Evolutionary conservation across 805 yeast genomes (phyloP).

Genomic region (Kodamaea sagamina): DNA sequence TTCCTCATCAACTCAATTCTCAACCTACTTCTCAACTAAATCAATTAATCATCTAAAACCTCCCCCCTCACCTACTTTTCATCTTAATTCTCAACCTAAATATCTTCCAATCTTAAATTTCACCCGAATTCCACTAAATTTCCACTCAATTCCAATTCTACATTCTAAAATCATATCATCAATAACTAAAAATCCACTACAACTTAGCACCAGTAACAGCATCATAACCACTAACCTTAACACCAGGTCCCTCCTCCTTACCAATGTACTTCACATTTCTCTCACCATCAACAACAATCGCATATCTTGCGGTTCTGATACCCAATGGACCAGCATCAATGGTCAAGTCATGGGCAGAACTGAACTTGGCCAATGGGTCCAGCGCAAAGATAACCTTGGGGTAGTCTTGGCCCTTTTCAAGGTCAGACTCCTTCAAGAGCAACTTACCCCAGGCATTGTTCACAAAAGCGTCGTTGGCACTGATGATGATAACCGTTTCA

Average conservation of each 20-base stretch:
- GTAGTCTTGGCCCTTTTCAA: constrained; percentile 13
- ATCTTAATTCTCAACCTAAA: too few species aligned
- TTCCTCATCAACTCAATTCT: too few species aligned
- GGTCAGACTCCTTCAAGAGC: constrained; percentile 29
- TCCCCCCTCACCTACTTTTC: too few species aligned
- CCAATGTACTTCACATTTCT: constrained; percentile 38
- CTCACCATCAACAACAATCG: constrained; percentile 33
- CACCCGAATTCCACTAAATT: background rate
- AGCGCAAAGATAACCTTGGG: constrained; percentile 40
- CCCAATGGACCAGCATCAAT: constrained; percentile 39
- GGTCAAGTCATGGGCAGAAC: constrained; percentile 30
- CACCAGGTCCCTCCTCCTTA: constrained; percentile 34
- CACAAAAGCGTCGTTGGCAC: constrained; percentile 47
- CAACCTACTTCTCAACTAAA: too few species aligned
- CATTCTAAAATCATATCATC: too few species aligned
- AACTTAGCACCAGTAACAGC: constrained; percentile 40
- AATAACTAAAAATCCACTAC: too few species aligned
- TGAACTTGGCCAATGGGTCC: constrained; percentile 41
- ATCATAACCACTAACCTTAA: constrained; percentile 38
- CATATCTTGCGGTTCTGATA: constrained; percentile 43
- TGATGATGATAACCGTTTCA: constrained; percentile 35
- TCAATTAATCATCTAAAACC: too few species aligned
- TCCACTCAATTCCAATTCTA: too few species aligned
- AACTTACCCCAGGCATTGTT: constrained; percentile 47
- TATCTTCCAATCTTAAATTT: too few species aligned